Percentiles rank a stretch among this genome's conserved stretches.
Evolutionary conservation across 1,139 yeast genomes (phyloP).

Genomic region (Yamadazyma trypodendri): DNA sequence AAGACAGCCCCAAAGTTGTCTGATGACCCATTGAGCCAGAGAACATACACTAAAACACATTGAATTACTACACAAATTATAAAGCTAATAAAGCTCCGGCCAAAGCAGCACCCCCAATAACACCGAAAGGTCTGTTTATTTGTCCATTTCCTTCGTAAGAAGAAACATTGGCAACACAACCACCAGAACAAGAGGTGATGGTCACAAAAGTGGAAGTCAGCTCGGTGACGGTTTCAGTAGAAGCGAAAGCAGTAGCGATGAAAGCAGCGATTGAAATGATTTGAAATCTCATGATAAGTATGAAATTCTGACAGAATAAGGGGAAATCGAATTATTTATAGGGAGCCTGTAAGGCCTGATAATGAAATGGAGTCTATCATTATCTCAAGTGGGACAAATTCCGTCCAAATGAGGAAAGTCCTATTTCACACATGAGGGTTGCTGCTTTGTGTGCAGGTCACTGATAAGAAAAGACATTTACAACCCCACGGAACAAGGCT

Average conservation of each 20-base stretch:
- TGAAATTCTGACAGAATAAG: background rate
- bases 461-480: background rate
- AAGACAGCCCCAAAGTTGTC: conserved; percentile 23
- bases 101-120: conserved; percentile 44
- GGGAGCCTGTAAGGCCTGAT: background rate
- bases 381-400: background rate
- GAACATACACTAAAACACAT: conserved; percentile 1
- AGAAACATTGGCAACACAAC: conserved; percentile 27
- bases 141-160: conserved; percentile 32
- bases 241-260: conserved; percentile 35
- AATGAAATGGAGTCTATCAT: no score
- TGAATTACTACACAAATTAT: conserved; percentile 21
- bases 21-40: conserved; percentile 18
- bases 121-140: conserved; percentile 19
- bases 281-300: conserved; percentile 37
- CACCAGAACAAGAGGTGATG: conserved; percentile 36
- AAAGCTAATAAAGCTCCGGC: conserved; percentile 50
- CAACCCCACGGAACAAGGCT: background rate
- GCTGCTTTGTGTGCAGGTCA: conserved; percentile 1
- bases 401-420: conserved; percentile 2
- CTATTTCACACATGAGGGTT: background rate
- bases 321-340: conserved; percentile 3
- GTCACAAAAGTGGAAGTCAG: conserved; percentile 24
- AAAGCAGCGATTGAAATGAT: conserved; percentile 30
- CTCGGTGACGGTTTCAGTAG: conserved; percentile 8